Evolutionary conservation across 2,329 filamentous ascomycete genomes (phyloP), one percentile per base, ranked within the genome.

Genomic region (Diaporthe longicolla): DNA sequence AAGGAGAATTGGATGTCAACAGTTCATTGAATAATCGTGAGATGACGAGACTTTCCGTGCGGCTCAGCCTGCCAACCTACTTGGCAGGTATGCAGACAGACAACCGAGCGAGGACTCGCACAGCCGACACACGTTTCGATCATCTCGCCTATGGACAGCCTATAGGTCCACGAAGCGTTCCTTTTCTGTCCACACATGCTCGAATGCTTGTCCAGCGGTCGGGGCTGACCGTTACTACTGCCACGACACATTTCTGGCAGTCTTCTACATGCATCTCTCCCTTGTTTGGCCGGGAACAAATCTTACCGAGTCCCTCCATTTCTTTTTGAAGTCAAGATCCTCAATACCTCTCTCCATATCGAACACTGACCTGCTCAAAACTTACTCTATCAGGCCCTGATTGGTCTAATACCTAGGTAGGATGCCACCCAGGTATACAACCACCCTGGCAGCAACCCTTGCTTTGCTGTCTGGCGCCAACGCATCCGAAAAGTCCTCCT

Each of bases 361-460:
- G 8, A 21, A 24, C 37, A 32, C 15, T 35, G 6, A 26, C 15
- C n/a, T 11, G 1, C 24, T 3, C 9, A 52, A 54, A 11, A 24
- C 43, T 48, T n/a, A 21, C 43, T n/a, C n/a, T 24, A n/a, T n/a
- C 32, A 21, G 48, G n/a, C 37, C 35, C 26, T 24, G 4, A 24
- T 21, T 29, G 17, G 59, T 50, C 66, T 55, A 70, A 24, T 26
- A 75, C 71, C n/a, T n/a, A n/a, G n/a, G n/a, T n/a, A n/a, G n/a
- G 72, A 65, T 55, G 55, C 32, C 55, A 50, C 24, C 43, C 24
- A 40, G 26, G 26, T 37, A 37, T 54, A 9, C 59, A 11, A 19
- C 40, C 29, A 52, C 71, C 32, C 55, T 79, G 3, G 59, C 75
- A 45, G 40, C 75, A 19, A 65, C 74, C 50, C 70, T 79, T 54